These are phyloP conservation scores for Zygoascus flipseniorum DNA, from an alignment of 805 yeast genomes.

Conservation along the genomic window DNA sequence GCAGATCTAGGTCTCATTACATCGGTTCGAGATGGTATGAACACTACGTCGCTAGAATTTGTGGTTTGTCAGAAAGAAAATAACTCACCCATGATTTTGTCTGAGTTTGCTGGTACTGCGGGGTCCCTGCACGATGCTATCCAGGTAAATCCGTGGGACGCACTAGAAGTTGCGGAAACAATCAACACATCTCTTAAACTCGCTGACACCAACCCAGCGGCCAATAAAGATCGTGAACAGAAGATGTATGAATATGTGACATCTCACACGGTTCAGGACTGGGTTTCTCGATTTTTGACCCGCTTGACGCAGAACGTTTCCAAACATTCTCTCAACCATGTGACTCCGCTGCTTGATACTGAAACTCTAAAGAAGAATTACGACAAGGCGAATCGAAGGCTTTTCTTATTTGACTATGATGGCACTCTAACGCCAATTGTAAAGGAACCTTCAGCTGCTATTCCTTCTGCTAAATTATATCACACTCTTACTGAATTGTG, in stretches of 20 bases:
- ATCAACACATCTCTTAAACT: slow-evolving; percentile 56
- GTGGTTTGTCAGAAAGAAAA: slow-evolving; percentile 66
- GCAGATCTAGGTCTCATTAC: slow-evolving; percentile 90
- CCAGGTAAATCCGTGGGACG: slow-evolving; percentile 94
- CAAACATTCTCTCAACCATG: slow-evolving; percentile 38
- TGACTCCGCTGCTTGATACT: slow-evolving; percentile 76
- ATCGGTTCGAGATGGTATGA: slow-evolving; percentile 91
- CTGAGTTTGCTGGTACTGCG: slow-evolving; percentile 93
- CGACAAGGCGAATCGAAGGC: slow-evolving; percentile 50
- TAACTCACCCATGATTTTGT: slow-evolving; percentile 68
- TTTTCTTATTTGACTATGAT: slow-evolving; percentile 91
- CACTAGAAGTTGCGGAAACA: slow-evolving; percentile 83
- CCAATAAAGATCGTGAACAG: slow-evolving; percentile 8
- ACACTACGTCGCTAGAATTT: slow-evolving; percentile 88
- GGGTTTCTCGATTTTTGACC: slow-evolving; percentile 61
- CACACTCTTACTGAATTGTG: slow-evolving; percentile 51
- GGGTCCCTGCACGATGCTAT: slow-evolving; percentile 35
- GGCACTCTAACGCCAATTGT: slow-evolving; percentile 97
- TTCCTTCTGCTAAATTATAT: slow-evolving; percentile 71
- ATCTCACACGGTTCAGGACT: slow-evolving; percentile 64
- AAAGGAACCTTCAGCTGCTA: slow-evolving; percentile 95
- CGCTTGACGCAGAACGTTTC: slow-evolving; percentile 31
- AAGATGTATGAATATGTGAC: slow-evolving; percentile 58
- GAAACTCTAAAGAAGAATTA: slow-evolving; percentile 56
- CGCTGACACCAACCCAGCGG: slow-evolving; percentile 38